Percentiles rank a stretch among this genome's conserved stretches.
These are phyloP conservation scores for Helianthus annuus DNA, from an alignment of 129 eudicot genomes.

Conservation along the genomic window HanXRQr2.0-SUNRISE NC_035442.2:16536973-16537472, in stretches of 20 bases:
- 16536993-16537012: constrained; percentile 34
- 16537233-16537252: constrained; percentile 15
- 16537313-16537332: constrained; percentile 17
- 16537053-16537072: constrained; percentile 36
- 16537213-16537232: neutral
- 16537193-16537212: neutral
- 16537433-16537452: too few species aligned
- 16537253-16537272: constrained; percentile 12
- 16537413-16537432: neutral
- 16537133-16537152: neutral
- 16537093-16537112: neutral
- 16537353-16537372: constrained; percentile 5
- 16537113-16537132: neutral
- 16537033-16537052: constrained; percentile 42
- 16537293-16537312: neutral
- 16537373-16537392: neutral
- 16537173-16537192: neutral
- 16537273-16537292: constrained; percentile 4
- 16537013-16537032: constrained; percentile 40
- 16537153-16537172: too few species aligned
- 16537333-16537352: neutral
- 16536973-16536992: constrained; percentile 29
- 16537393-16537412: constrained; percentile 21
- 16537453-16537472: too few species aligned
- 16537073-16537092: constrained; percentile 33